Evolutionary conservation across 2,329 filamentous ascomycete genomes (phyloP).

Genomic region (Chaetothyriales sp.): DNA sequence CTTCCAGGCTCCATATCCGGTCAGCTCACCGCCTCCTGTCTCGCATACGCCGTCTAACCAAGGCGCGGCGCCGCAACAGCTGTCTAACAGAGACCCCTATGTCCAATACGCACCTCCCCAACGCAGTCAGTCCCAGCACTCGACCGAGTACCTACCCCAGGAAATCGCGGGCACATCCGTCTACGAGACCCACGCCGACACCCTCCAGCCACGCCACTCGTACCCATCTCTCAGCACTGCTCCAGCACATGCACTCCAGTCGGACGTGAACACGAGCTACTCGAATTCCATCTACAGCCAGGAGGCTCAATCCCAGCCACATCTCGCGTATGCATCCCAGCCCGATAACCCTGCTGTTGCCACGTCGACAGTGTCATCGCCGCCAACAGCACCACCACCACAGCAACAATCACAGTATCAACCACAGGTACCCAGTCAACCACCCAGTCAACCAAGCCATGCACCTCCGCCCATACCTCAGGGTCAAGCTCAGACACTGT

Average conservation of each 20-base stretch:
- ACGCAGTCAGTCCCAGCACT: slow-evolving; percentile 18
- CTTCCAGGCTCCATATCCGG: slow-evolving; percentile 26
- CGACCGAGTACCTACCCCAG: slow-evolving; percentile 36
- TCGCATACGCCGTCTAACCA: slow-evolving; percentile 33
- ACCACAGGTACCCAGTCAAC: background rate
- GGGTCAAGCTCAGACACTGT: no score
- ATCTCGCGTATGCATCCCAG: slow-evolving; percentile 4
- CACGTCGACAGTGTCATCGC: slow-evolving; percentile 19
- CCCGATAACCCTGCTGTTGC: slow-evolving; percentile 1
- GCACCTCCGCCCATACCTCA: slow-evolving; percentile 9
- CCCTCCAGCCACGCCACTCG: slow-evolving; percentile 20
- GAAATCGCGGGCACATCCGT: slow-evolving; percentile 64
- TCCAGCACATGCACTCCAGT: background rate
- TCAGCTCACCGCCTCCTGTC: slow-evolving; percentile 33
- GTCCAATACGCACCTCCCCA: slow-evolving; percentile 27
- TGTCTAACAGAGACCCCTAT: slow-evolving; percentile 28
- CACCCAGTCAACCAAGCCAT: slow-evolving; percentile 4
- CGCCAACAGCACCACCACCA: slow-evolving; percentile 5
- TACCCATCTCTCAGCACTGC: slow-evolving; percentile 16
- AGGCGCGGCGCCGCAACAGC: slow-evolving; percentile 12
- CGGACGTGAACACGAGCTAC: slow-evolving; percentile 5
- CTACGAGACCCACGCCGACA: slow-evolving; percentile 56
- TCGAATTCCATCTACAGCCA: background rate
- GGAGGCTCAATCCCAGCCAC: slow-evolving; percentile 12
- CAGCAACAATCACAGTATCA: slow-evolving; percentile 10